phyloP scores from a whole-genome alignment of 2,329 filamentous ascomycete genomes.

The Colletotrichum somersetense region DNA sequence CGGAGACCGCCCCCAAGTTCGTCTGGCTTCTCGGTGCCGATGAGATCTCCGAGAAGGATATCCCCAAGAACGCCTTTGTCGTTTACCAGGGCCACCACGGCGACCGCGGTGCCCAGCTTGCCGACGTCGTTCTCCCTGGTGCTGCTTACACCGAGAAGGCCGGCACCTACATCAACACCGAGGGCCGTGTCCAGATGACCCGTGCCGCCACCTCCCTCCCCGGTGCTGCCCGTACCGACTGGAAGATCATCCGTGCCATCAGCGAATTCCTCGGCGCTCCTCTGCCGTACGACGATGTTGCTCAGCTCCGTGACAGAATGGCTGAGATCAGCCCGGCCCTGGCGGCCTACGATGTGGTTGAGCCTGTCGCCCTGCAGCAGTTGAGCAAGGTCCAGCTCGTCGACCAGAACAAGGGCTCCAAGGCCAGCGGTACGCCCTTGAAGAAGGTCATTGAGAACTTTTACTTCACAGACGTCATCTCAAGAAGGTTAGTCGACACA shows the following conservation, averaged over 20 bases:
- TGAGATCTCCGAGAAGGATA: constrained; percentile 85
- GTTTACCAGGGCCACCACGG: constrained; percentile 99
- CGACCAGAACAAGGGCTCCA: constrained; percentile 92
- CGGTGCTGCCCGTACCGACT: constrained; percentile 92
- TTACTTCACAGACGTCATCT: constrained; percentile 98
- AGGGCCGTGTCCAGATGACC: constrained; percentile 94
- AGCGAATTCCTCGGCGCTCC: constrained; percentile 91
- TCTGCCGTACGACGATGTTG: constrained; percentile 93
- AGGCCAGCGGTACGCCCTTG: constrained; percentile 78
- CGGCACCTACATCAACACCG: constrained; percentile 96
- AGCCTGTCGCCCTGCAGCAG: constrained; percentile 78
- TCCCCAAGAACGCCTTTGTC: constrained; percentile 96
- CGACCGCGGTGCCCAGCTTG: constrained; percentile 91
- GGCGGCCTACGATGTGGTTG: constrained; percentile 89
- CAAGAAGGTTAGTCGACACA: constrained; percentile 78
- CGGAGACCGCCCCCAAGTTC: constrained; percentile 90
- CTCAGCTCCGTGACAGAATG: constrained; percentile 91
- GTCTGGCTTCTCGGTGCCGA: constrained; percentile 97
- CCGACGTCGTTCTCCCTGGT: constrained; percentile 92
- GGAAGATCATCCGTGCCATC: constrained; percentile 96
- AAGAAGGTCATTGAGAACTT: constrained; percentile 94
- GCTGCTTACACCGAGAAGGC: constrained; percentile 98
- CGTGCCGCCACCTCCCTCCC: constrained; percentile 89
- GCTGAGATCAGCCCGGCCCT: constrained; percentile 93
- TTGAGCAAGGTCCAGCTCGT: constrained; percentile 95